Evolutionary conservation across 805 yeast species (phyloP), one percentile per base, ranked within the genome.

Genomic region (Cyberlindnera mycetangii): DNA sequence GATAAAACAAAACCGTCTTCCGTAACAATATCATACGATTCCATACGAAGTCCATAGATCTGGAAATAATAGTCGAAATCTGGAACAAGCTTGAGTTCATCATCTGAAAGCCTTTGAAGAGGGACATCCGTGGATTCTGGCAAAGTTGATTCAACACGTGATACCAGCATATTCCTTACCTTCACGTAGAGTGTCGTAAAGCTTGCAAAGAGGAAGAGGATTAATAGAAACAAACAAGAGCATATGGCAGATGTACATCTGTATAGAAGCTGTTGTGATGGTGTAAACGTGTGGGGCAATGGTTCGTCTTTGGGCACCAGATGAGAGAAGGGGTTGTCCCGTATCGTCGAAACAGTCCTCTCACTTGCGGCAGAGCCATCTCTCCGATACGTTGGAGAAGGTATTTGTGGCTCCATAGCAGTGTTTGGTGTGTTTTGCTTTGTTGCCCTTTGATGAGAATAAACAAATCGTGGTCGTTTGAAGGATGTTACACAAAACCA

Each of bases 1-100:
- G 73, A 71, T n/a, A 92, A 65, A 1, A 80, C 68, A 60, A 78
- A 89, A 1, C 97, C 97, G 62, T 93, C 98, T 14, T 71, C 70
- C 0, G 98, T 90, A 9, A 77, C 69, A 2, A 89, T 69, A 25
- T 71, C 75, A 58, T 76, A 79, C 44, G 75, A 81, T 36, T 72
- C 74, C 30, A 89, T 67, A 14, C 75, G 80, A 15, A 86, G 66
- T 1, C 81, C 85, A 39, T 82, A 65, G 24, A 81, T 70, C 32
- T 69, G 66, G 14, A 85, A 83, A 59, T 90, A 92, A 59, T 85
- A 88, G 20, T 75, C 61, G 39, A 92, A 65, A 49, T 83, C 82
- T 18, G 79, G 73, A 12, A 68, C 68, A 10, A 80, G 64, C 44
- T 53, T 60, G 9, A 52, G 42, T 31, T 72, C 76, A 15, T 55